Evolutionary conservation across 345 rosid species (phyloP), one percentile per base, ranked within the genome.

Genomic region (Jatropha curcas): DNA sequence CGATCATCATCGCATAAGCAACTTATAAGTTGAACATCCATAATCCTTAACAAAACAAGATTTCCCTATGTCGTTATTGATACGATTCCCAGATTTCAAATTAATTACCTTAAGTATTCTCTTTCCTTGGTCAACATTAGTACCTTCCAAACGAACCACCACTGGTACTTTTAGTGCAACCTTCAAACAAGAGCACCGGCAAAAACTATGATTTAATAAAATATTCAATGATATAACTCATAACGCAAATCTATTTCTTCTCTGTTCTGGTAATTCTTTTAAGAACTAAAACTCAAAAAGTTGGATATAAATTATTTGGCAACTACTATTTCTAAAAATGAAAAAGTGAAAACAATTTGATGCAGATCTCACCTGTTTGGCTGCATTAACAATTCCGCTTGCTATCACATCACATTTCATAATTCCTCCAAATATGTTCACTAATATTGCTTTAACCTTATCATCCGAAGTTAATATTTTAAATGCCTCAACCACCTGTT

Each of bases 361-460:
- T 24, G 71, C 24, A 31, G 59, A 60, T 52, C 88, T 84, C 79
- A 95, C 99, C 80, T 75, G 93, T 86, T 93, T 93, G 60, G 98
- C 99, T 71, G 99, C 99, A 84, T 96, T 96, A 76, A 93, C 96
- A 24, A 96, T 96, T 71, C 99, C 99, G 74, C 96, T 93, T 1
- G 99, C 99, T 62, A 96, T 96, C 82, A 96, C 94, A 80, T 96
- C 99, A 75, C 99, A 96, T 76, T 88, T 91, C 99, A 96, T 96
- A 66, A 96, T 96, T 67, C 99, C 99, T 50, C 99, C 99, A 63
- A 96, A 96, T 76, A 96, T 96, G 83, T 96, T 96, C 65, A 96
- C 99, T 84, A 96, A 83, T 51, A 96, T 96, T 76, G 98, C 97
- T 85, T 93, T 96, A 72, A 96, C 99, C 85, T 96, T 96, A 3